Evolutionary conservation across 2,329 filamentous ascomycete genomes (phyloP).

Genomic region (Chaetomiaceae sp.): DNA sequence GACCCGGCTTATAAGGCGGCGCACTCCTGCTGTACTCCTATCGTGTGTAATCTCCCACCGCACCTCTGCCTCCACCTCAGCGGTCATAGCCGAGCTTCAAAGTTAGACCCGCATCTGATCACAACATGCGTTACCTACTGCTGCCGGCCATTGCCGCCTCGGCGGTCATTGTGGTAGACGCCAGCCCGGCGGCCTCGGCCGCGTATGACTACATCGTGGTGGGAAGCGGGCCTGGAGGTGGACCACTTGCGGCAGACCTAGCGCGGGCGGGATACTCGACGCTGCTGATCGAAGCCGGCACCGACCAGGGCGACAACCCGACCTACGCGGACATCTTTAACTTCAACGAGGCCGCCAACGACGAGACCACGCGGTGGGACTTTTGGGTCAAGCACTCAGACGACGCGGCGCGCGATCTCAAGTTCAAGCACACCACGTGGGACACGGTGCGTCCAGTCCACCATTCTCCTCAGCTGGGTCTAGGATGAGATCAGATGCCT

Average conservation of each 20-base stretch:
- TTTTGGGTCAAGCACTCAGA: conserved; percentile 54
- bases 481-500: too few species aligned
- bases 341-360: conserved; percentile 44
- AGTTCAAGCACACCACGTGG: conserved; percentile 49
- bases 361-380: conserved; percentile 47
- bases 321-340: conserved; percentile 44
- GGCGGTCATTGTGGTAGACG: conserved; percentile 13
- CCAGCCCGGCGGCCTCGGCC: conserved; percentile 7
- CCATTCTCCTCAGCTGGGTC: too few species aligned
- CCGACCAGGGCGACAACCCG: conserved; percentile 45
- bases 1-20: too few species aligned
- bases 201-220: conserved; percentile 56
- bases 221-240: conserved; percentile 55
- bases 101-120: too few species aligned
- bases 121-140: conserved; percentile 20
- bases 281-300: conserved; percentile 56
- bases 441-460: too few species aligned
- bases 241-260: conserved; percentile 51
- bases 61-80: too few species aligned
- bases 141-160: conserved; percentile 19
- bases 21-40: too few species aligned
- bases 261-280: conserved; percentile 54
- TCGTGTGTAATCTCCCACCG: too few species aligned
- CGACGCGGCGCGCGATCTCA: conserved; percentile 41
- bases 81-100: too few species aligned